Base-by-base conservation (phyloP, 495 filamentous ascomycete genomes). In the Lichenothelia convexa region DNA sequence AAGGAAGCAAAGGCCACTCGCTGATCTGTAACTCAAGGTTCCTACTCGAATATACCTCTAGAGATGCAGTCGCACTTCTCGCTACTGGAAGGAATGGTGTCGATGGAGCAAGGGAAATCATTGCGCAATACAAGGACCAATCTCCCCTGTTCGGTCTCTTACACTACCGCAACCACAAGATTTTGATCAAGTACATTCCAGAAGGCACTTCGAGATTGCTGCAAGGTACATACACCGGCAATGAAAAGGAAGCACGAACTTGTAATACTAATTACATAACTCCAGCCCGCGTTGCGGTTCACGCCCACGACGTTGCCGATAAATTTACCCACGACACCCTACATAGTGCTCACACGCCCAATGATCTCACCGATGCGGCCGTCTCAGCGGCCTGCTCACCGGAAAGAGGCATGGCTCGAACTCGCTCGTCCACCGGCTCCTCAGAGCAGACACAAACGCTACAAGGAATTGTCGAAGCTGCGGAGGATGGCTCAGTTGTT, bases 101-200 rank as follows among this genome's bases (percentile, higher is more conserved):
- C 22, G 67, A 74, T 45, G 91, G 93, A 51, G 70, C 89, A 33
- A 73, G 85, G 39, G 74, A 71, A 42, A 65, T 73, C 30, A 73
- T 94, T 43, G 73, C 76, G 21, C 61, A 67, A 44, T 91, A 92
- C 48, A 68, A 76, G 24, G 83, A 94, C 39, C 67, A 65, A 30
- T 87, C 82, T 32, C 89, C 91, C 8, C 61, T 97, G 18, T 97
- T 86, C 50, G 91, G 89, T 24, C 89, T 93, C 43, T 59, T 97
- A 36, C 71, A 80, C 38, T 95, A 94, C 50, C 70, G 89, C 18
- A 73, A 86, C 45, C 71, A 83, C 47, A 94, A 85, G 59, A 78
- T 95, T 36, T 60, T 97, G 30, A 68, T 97, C 47, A 93, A 86
- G 53, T 93, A 85, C 50, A 62, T 93, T 35, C 91, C 91, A 2